Conservation (phyloP, 2,329 filamentous ascomycete species). For the Phyllosticta ampelicida region DNA sequence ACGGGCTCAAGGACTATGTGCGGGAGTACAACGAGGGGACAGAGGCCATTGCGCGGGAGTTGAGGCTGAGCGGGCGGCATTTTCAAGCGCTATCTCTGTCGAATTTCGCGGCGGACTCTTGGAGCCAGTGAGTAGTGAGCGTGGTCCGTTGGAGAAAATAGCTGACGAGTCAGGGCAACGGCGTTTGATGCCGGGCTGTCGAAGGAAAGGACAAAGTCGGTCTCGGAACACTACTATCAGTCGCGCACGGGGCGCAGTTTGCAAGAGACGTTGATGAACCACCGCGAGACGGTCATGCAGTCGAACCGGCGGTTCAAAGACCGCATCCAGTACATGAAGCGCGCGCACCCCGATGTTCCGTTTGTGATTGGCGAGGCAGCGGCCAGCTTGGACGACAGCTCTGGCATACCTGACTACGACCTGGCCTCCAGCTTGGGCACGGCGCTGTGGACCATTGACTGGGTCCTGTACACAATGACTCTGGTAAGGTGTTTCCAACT, state of each 20-base stretch:
- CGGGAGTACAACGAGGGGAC: background rate
- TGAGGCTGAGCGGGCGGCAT: background rate
- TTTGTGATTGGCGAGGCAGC: conserved; percentile 4
- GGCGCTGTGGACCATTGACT: conserved; percentile 6
- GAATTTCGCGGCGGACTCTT: background rate
- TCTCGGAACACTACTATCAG: conserved; percentile 4
- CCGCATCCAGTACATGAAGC: conserved; percentile 3
- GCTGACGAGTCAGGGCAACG: background rate
- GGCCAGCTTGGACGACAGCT: background rate
- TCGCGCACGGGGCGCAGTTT: background rate
- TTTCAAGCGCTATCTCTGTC: conserved; percentile 3
- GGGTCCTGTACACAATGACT: conserved; percentile 1
- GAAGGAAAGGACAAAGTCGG: background rate
- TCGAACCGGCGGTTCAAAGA: conserved; percentile 1
- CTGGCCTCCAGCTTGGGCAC: conserved; percentile 5
- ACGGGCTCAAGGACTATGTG: background rate
- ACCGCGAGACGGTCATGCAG: background rate
- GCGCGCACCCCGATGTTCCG: background rate
- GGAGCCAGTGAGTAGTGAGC: background rate
- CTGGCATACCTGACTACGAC: conserved; percentile 4
- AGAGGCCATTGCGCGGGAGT: background rate
- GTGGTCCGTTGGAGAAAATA: background rate
- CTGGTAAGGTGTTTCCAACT: background rate
- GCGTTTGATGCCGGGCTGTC: conserved; percentile 1
- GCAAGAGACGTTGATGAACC: conserved; percentile 8